Percentiles rank a stretch among this genome's conserved stretches.
Evolutionary conservation across 306 rosid species (phyloP).

Genomic region (Lablab purpureus): DNA sequence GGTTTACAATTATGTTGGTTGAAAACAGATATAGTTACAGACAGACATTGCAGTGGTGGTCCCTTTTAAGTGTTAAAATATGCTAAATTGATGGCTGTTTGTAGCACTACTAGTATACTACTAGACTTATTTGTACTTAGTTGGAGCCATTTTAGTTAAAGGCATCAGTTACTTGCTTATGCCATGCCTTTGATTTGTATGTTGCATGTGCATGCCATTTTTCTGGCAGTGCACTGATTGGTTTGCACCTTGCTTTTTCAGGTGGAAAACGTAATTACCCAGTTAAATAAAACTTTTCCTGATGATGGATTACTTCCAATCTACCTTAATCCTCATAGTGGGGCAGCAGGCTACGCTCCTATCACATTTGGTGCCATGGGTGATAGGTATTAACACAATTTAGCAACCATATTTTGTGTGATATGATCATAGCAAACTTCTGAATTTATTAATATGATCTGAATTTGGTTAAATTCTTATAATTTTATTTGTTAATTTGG

Average conservation of each 20-base stretch:
- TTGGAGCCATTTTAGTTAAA: slow-evolving; percentile 6
- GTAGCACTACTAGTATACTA: not conserved
- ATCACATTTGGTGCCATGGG: slow-evolving; percentile 99
- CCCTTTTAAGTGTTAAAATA: slow-evolving; percentile 1
- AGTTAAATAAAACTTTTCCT: slow-evolving; percentile 81
- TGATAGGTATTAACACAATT: slow-evolving; percentile 74
- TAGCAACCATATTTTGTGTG: slow-evolving; percentile 23
- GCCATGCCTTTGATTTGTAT: slow-evolving; percentile 27
- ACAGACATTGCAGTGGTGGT: not conserved
- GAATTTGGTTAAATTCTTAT: slow-evolving; percentile 27
- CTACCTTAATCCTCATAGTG: slow-evolving; percentile 77
- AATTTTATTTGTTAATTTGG: slow-evolving; percentile 39
- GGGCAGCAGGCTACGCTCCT: slow-evolving; percentile 66
- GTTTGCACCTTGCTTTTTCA: slow-evolving; percentile 53
- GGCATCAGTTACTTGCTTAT: slow-evolving; percentile 4
- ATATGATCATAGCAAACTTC: slow-evolving; percentile 26
- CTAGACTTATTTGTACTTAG: slow-evolving; percentile 3
- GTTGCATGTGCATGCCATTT: slow-evolving; percentile 19
- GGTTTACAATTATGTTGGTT: not conserved
- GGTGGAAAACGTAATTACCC: slow-evolving; percentile 85
- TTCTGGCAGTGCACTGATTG: slow-evolving; percentile 50
- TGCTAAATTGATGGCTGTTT: slow-evolving; percentile 11
- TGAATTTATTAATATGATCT: slow-evolving; percentile 33
- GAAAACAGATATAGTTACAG: not conserved
- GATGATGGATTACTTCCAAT: slow-evolving; percentile 97